Evolutionary conservation across 257 asterid genomes (phyloP).

Genomic region (Jasminum sambac): DNA sequence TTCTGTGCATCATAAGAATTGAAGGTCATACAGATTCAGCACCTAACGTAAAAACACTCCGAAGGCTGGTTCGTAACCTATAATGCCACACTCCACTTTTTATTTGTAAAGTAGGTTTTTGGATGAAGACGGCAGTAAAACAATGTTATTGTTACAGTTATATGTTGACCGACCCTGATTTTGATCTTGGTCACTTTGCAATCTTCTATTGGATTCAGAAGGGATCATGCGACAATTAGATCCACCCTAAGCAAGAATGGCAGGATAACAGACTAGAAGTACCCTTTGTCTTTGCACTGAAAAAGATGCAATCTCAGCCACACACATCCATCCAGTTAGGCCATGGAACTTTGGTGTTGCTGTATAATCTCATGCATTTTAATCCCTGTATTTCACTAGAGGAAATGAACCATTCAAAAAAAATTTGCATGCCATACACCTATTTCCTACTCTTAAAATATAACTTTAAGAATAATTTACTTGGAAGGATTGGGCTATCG

Average conservation of each 20-base stretch:
- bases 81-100: not conserved
- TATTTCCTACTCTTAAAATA: conserved; percentile 5
- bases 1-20: conserved; percentile 17
- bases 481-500: conserved; percentile 10
- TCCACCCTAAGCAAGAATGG: not conserved
- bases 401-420: not conserved
- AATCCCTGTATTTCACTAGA: conserved; percentile 7
- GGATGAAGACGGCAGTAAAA: conserved; percentile 17
- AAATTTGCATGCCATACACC: not conserved
- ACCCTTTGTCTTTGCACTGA: not conserved
- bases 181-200: not conserved
- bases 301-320: not conserved
- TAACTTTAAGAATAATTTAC: conserved; percentile 1
- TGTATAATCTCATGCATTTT: conserved; percentile 22
- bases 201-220: not conserved
- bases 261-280: not conserved
- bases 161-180: not conserved
- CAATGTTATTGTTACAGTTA: not conserved
- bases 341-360: not conserved
- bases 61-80: conserved; percentile 5
- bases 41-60: not conserved
- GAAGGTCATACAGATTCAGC: not conserved
- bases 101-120: conserved; percentile 1
- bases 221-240: conserved; percentile 1
- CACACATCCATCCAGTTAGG: not conserved